phyloP scores from a whole-genome alignment of 1,284 basidiomycete species.

The Marasmius sp. region DNA sequence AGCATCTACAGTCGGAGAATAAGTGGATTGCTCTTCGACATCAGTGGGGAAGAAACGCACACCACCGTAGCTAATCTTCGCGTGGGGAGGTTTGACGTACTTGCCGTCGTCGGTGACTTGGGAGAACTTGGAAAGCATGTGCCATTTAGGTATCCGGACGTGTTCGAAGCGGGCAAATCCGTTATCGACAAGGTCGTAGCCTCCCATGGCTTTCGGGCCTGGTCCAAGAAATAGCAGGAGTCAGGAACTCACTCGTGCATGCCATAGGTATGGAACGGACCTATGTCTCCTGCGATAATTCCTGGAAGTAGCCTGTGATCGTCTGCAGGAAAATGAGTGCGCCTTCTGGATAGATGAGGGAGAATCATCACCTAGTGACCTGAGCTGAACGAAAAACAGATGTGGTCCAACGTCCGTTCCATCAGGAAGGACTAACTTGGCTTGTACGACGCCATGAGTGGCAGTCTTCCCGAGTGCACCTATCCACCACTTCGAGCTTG shows the following conservation, averaged over 20 bases:
- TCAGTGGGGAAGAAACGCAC: conserved; percentile 38
- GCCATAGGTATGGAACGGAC: conserved; percentile 27
- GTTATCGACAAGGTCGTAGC: conserved; percentile 61
- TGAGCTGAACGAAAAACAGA: conserved; percentile 72
- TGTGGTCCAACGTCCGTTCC: conserved; percentile 74
- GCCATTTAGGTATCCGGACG: conserved; percentile 69
- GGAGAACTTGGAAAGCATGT: conserved; percentile 80
- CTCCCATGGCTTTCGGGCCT: conserved; percentile 68
- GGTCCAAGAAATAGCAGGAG: background rate
- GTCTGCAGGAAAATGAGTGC: conserved; percentile 34
- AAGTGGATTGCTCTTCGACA: conserved; percentile 1
- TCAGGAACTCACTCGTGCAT: background rate
- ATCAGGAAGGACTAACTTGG: conserved; percentile 66
- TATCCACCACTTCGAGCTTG: conserved; percentile 85
- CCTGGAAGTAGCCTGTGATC: conserved; percentile 63
- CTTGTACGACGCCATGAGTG: conserved; percentile 80
- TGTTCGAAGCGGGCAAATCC: conserved; percentile 72
- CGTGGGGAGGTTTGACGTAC: conserved; percentile 70
- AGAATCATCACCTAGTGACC: conserved; percentile 49
- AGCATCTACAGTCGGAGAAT: conserved; percentile 55
- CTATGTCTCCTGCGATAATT: conserved; percentile 76
- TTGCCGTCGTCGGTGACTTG: conserved; percentile 66
- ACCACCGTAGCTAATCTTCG: conserved; percentile 77
- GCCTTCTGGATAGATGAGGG: background rate
- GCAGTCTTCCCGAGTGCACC: conserved; percentile 72